phyloP scores from a whole-genome alignment of 345 rosid genomes.

The Garcia nutans region DNA sequence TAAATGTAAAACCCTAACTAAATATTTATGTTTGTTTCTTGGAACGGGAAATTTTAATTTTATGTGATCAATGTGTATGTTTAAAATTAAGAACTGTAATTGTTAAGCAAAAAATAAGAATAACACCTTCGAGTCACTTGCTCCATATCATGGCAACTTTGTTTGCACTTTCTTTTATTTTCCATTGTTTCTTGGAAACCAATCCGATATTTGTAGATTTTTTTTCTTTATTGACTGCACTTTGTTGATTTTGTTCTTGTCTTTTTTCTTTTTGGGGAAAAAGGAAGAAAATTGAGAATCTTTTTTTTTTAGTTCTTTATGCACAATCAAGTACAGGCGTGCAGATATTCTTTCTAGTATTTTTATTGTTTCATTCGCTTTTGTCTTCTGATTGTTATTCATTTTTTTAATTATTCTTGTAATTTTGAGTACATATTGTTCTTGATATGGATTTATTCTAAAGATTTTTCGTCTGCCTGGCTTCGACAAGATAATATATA shows the following conservation, averaged over 20 bases:
- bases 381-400: neutral
- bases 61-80: neutral
- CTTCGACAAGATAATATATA: too few species aligned
- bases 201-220: neutral
- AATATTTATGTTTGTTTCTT: slow-evolving; percentile 8
- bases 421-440: neutral
- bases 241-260: neutral
- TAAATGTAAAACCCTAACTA: slow-evolving; percentile 18
- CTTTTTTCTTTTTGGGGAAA: neutral
- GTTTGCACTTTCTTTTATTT: neutral
- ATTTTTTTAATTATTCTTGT: neutral
- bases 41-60: neutral
- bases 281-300: neutral
- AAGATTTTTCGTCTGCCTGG: too few species aligned
- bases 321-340: neutral
- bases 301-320: neutral
- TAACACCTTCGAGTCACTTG: neutral
- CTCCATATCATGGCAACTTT: neutral
- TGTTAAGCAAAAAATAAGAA: neutral
- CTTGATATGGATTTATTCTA: neutral
- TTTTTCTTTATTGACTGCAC: neutral
- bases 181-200: neutral
- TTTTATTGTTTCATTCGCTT: neutral
- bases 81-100: neutral
- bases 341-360: neutral